Evolutionary conservation across 1,284 basidiomycete species (phyloP), one percentile per base, ranked within the genome.

Genomic region (Rhodotorula glutinis): DNA sequence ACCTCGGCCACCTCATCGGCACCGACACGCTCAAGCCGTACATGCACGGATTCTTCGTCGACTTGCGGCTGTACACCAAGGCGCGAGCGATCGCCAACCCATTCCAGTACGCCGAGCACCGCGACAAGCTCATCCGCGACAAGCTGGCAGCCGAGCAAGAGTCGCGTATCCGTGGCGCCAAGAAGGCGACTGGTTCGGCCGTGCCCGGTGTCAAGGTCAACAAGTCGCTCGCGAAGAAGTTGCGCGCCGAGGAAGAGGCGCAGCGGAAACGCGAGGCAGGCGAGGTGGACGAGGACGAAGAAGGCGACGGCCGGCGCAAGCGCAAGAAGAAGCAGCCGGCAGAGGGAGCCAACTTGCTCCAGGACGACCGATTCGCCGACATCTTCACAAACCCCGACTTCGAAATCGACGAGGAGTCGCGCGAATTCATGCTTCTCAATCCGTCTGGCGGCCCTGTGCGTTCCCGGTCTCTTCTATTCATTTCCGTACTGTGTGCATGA

Each of bases 41-140:
- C 81, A 98, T 99, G 95, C 96, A 99, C 80, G 96, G 96, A 57
- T 98, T 94, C 86, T 98, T 99, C 82, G 81, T 98, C 73, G 90
- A 92, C 16, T 86, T 98, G 79, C 90, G 92, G 76, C 85, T 98
- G 11, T 98, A 98, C 83, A 91, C 96, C 75, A 89, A 93, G 60
- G 96, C 96, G 2, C 87, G 94, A 44, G 85, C 97, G 74, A 92
- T 98, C 74, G 88, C 91, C 69, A 97, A 98, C 81, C 96, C 96
- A 0, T 95, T 92, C 77, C 92, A 88, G 7, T 98, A 98, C 77
- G 88, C 87, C 58, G 96, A 98, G 77, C 88, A 97, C 78, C 88
- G 92, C 71, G 93, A 97, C 78, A 87, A 87, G 74, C 80, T 91
- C 73, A 85, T 98, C 63, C 85, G 87, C 66, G 88, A 92, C 76